Percentiles rank a stretch among this genome's conserved stretches.
These are phyloP conservation scores for Atkinsonella hypoxylon DNA, from an alignment of 2,329 filamentous ascomycete species.

Conservation along the genomic window DNA sequence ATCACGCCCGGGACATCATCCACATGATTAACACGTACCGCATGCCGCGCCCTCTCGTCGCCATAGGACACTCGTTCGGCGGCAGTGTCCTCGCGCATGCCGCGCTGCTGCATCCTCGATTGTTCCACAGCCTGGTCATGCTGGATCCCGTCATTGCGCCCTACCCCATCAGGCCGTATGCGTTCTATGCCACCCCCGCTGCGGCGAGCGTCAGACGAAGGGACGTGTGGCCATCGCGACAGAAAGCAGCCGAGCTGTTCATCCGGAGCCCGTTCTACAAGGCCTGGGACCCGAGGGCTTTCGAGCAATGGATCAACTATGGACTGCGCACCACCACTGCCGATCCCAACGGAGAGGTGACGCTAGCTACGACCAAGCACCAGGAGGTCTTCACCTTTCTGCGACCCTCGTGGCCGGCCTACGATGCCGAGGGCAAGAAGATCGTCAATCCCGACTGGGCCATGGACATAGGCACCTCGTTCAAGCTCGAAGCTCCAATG, in stretches of 20 bases:
- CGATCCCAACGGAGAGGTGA: slow-evolving; percentile 38
- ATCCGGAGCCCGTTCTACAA: slow-evolving; percentile 58
- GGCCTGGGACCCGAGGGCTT: slow-evolving; percentile 68
- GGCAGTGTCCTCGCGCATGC: slow-evolving; percentile 61
- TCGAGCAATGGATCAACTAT: slow-evolving; percentile 49
- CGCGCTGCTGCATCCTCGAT: slow-evolving; percentile 65
- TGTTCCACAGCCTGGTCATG: slow-evolving; percentile 63
- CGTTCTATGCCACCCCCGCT: slow-evolving; percentile 29
- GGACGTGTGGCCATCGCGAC: slow-evolving; percentile 70
- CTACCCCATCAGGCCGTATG: slow-evolving; percentile 26
- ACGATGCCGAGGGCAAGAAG: slow-evolving; percentile 23
- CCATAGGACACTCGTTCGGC: slow-evolving; percentile 84
- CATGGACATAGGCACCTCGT: slow-evolving; percentile 32
- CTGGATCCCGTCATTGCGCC: slow-evolving; percentile 71
- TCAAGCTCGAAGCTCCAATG: slow-evolving; percentile 22
- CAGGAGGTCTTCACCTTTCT: slow-evolving; percentile 68
- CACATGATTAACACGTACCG: slow-evolving; percentile 80
- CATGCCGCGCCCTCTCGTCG: slow-evolving; percentile 66
- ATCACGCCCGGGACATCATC: slow-evolving; percentile 73
- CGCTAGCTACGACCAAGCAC: slow-evolving; percentile 71
- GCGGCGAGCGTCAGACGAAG: slow-evolving; percentile 58
- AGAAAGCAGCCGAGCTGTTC: slow-evolving; percentile 56
- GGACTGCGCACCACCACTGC: slow-evolving; percentile 56
- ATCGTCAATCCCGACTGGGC: slow-evolving; percentile 28
- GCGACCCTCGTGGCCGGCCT: slow-evolving; percentile 42